Conservation (phyloP, 176 grass and related monocot species). For the Alopecurus myosuroides region DNA sequence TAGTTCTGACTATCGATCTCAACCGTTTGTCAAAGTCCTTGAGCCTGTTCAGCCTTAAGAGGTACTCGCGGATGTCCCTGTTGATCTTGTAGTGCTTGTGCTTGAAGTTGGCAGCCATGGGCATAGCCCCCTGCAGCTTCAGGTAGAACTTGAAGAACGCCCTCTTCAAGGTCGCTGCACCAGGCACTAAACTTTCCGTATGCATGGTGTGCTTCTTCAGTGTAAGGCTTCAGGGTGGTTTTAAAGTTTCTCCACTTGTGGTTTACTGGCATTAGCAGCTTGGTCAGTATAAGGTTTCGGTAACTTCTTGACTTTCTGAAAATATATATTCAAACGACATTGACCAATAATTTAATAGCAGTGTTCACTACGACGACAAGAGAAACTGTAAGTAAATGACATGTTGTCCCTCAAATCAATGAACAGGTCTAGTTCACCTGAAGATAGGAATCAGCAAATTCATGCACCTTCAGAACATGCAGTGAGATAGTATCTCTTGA, state of each 20-base stretch:
- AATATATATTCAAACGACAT: neutral
- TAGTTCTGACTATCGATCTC: neutral
- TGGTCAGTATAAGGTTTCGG: constrained; percentile 82
- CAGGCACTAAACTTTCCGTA: constrained; percentile 36
- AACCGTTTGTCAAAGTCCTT: constrained; percentile 63
- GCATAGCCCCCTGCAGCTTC: constrained; percentile 70
- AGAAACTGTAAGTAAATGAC: neutral
- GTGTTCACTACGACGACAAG: neutral
- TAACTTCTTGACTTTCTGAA: constrained; percentile 74
- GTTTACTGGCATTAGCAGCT: constrained; percentile 58
- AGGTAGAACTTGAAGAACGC: constrained; percentile 82
- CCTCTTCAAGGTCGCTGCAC: constrained; percentile 82
- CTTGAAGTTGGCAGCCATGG: constrained; percentile 74
- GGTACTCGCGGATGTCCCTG: constrained; percentile 82
- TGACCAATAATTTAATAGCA: neutral
- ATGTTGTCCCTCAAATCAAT: neutral
- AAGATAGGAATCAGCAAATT: constrained; percentile 62
- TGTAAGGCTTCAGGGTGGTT: constrained; percentile 61
- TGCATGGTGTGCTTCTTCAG: constrained; percentile 27
- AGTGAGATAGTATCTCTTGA: constrained; percentile 48
- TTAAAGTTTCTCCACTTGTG: constrained; percentile 63
- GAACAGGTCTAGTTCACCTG: constrained; percentile 52
- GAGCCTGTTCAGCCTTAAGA: constrained; percentile 69
- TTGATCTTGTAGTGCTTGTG: constrained; percentile 91
- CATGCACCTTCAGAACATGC: constrained; percentile 53